Evolutionary conservation across 169 alveolate species (phyloP).

Genomic region (Plasmodium gaboni): DNA sequence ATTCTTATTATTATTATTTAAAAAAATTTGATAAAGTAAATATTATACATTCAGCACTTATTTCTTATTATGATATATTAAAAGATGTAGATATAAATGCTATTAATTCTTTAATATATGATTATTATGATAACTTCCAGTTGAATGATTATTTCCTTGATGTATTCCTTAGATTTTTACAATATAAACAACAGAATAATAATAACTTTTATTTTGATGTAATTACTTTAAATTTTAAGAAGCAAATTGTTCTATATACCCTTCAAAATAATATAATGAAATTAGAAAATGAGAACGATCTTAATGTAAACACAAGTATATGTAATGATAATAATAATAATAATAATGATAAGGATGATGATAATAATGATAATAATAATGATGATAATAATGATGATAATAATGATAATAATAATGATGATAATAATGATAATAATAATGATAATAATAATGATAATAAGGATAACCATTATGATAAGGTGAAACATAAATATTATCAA

Average conservation of each 20-base stretch:
- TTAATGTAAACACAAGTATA: neutral
- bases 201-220: constrained; percentile 42
- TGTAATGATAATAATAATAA: neutral
- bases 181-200: constrained; percentile 19
- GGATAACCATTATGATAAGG: neutral
- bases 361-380: too few species aligned
- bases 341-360: neutral
- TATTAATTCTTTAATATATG: constrained; percentile 17
- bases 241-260: constrained; percentile 9
- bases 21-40: constrained; percentile 10
- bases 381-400: neutral
- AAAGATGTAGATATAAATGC: constrained; percentile 46
- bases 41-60: neutral
- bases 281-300: neutral
- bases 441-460: neutral
- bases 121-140: constrained; percentile 29
- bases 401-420: neutral
- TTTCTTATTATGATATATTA: constrained; percentile 45
- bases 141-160: constrained; percentile 50
- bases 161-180: constrained; percentile 12
- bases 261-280: constrained; percentile 22
- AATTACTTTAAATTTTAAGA: constrained; percentile 40
- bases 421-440: neutral
- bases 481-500: neutral
- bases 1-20: constrained; percentile 46